A percentile compares a stretch with the other conserved stretches of the same genome.
Conservation (phyloP, 352 stramenopile genomes). For the Thalassiosira ordinaria region DNA sequence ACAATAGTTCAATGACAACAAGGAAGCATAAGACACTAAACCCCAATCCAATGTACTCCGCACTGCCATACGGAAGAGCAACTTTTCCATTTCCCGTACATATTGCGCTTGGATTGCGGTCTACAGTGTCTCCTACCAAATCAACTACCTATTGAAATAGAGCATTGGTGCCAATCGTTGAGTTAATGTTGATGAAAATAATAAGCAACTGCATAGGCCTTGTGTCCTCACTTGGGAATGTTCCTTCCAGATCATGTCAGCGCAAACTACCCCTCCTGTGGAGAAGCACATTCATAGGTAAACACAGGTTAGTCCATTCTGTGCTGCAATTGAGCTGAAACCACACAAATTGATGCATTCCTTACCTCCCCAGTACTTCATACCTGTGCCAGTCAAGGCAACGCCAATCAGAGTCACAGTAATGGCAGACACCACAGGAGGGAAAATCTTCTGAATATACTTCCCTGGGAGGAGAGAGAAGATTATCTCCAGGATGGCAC, state of each 20-base stretch:
- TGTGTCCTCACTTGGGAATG: too few relatives aligned
- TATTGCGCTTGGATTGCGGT: constrained; percentile 15
- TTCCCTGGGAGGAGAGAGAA: constrained; percentile 65
- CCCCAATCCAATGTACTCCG: constrained; percentile 79
- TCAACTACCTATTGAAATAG: constrained; percentile 48
- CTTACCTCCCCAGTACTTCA: constrained; percentile 83
- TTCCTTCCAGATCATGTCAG: constrained; percentile 80
- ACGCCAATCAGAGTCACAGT: constrained; percentile 83
- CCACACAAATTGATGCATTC: too few relatives aligned
- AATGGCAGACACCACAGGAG: constrained; percentile 72
- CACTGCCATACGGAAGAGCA: constrained; percentile 62
- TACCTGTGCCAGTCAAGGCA: constrained; percentile 74
- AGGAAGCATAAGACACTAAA: constrained; percentile 77
- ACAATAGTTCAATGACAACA: constrained; percentile 73
- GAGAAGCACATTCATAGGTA: too few relatives aligned
- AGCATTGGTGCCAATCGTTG: too few relatives aligned
- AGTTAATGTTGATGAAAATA: too few relatives aligned
- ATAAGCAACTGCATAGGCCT: too few relatives aligned
- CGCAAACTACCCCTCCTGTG: constrained; percentile 72
- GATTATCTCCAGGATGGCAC: constrained; percentile 66
- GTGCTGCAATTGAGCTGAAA: too few relatives aligned
- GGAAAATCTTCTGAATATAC: constrained; percentile 71
- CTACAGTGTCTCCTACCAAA: constrained; percentile 8
- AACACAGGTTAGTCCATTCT: too few relatives aligned
- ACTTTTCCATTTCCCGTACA: constrained; percentile 60